A percentile compares a stretch with the other conserved stretches of the same genome.
phyloP scores from a whole-genome alignment of 208 protist genomes.

The Leishmania aethiopica region DNA sequence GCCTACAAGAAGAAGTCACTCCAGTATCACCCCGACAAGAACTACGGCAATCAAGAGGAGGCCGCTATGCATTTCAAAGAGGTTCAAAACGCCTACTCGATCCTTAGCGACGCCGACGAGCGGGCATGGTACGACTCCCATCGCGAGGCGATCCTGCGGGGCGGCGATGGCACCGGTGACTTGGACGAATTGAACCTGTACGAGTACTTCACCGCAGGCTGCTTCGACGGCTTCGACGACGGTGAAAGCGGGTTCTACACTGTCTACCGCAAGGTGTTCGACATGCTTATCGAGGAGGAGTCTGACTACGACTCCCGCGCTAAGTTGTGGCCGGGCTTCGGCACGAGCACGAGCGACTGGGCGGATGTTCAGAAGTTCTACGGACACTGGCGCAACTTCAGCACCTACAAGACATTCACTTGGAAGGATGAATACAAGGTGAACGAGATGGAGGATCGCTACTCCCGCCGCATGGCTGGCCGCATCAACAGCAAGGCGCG shows the following conservation, averaged over 20 bases:
- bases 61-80: slow-evolving; percentile 83
- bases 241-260: slow-evolving; percentile 76
- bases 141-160: slow-evolving; percentile 77
- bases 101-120: slow-evolving; percentile 86
- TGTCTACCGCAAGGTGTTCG: slow-evolving; percentile 80
- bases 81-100: slow-evolving; percentile 89
- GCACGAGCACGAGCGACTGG: slow-evolving; percentile 62
- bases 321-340: slow-evolving; percentile 76
- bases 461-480: slow-evolving; percentile 80
- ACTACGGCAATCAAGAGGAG: slow-evolving; percentile 84
- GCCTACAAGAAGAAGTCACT: slow-evolving; percentile 91
- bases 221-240: slow-evolving; percentile 84
- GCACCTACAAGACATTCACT: slow-evolving; percentile 82
- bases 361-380: slow-evolving; percentile 80
- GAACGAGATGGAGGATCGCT: slow-evolving; percentile 89
- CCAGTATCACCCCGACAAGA: slow-evolving; percentile 91
- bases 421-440: slow-evolving; percentile 94
- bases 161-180: slow-evolving; percentile 55
- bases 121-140: slow-evolving; percentile 93
- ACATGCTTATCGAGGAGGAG: slow-evolving; percentile 75
- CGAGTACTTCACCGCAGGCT: slow-evolving; percentile 80
- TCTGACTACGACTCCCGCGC: slow-evolving; percentile 57
- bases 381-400: slow-evolving; percentile 88
- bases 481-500: slow-evolving; percentile 89
- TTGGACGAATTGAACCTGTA: slow-evolving; percentile 82